Evolutionary conservation across 441 rosid species (phyloP).

Genomic region (Erodium moschatum): DNA sequence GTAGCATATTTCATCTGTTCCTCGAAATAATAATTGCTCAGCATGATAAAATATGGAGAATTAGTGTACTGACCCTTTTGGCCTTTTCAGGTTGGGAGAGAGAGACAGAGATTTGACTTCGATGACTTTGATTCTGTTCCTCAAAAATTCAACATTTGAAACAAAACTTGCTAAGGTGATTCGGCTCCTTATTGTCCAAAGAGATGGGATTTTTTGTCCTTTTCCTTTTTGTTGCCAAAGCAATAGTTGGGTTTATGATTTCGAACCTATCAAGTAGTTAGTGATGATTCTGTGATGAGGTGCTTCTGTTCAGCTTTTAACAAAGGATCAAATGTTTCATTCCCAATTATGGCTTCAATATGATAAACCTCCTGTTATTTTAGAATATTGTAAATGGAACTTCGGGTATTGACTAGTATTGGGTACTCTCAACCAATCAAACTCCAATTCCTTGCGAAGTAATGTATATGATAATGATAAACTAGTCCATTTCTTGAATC

Average conservation of each 20-base stretch:
- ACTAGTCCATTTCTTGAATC: no score
- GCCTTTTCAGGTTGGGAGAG: conserved; percentile 60
- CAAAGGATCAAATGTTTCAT: not conserved
- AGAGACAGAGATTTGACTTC: conserved; percentile 77
- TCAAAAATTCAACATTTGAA: conserved; percentile 64
- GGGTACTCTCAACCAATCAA: no score
- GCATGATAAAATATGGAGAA: not conserved
- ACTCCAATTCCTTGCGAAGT: no score
- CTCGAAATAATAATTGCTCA: not conserved
- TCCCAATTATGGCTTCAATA: not conserved
- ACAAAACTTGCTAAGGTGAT: not conserved
- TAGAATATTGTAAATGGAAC: not conserved
- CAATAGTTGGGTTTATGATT: not conserved
- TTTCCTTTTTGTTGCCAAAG: not conserved
- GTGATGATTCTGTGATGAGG: not conserved
- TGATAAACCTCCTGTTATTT: not conserved
- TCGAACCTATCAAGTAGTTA: not conserved
- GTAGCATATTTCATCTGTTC: conserved; percentile 27
- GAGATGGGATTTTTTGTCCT: not conserved
- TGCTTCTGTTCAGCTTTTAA: not conserved
- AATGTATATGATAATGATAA: no score
- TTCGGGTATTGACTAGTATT: no score
- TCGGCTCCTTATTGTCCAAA: no score
- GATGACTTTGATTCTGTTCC: conserved; percentile 86
- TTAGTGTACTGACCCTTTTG: conserved; percentile 7